phyloP scores from a whole-genome alignment of 805 yeast genomes.

The Candida sanyiensis region DNA sequence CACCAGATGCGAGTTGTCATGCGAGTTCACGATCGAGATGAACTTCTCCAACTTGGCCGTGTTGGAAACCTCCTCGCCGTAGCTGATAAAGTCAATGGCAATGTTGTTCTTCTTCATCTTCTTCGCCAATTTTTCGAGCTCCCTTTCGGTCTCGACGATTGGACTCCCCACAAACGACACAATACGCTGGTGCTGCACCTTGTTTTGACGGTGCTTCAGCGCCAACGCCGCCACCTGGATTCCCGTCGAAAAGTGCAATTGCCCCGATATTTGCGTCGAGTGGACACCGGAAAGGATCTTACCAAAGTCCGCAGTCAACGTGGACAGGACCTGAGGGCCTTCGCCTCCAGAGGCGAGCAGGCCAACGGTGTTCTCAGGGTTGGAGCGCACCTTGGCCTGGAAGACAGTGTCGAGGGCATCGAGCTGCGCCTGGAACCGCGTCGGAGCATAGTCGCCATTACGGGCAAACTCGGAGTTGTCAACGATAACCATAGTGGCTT shows the following conservation, averaged over 20 bases:
- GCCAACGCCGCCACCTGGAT: constrained; percentile 93
- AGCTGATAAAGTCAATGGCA: constrained; percentile 83
- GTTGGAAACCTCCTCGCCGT: constrained; percentile 82
- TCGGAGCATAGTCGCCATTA: constrained; percentile 88
- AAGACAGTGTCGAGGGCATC: constrained; percentile 86
- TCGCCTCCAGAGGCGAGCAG: constrained; percentile 82
- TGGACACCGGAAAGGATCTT: constrained; percentile 80
- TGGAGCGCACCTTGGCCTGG: constrained; percentile 76
- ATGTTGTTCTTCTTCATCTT: constrained; percentile 89
- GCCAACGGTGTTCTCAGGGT: constrained; percentile 94
- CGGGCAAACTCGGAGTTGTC: constrained; percentile 96
- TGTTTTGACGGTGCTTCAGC: constrained; percentile 92
- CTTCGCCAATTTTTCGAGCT: constrained; percentile 79
- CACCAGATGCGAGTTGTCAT: constrained; percentile 75
- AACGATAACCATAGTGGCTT: constrained; percentile 91
- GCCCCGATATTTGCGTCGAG: constrained; percentile 67
- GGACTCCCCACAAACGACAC: constrained; percentile 89
- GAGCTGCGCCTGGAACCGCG: constrained; percentile 86
- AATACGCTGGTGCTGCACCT: constrained; percentile 85
- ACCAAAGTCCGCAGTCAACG: constrained; percentile 83
- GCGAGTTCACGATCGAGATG: constrained; percentile 60
- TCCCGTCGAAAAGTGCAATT: constrained; percentile 66
- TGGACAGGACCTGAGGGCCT: constrained; percentile 81
- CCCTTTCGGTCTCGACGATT: constrained; percentile 58
- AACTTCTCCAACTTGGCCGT: constrained; percentile 76